Percentiles rank a stretch among this genome's conserved stretches.
phyloP scores from a whole-genome alignment of 2,329 filamentous ascomycete species.

The Cephalotrichum gorgonifer region DNA sequence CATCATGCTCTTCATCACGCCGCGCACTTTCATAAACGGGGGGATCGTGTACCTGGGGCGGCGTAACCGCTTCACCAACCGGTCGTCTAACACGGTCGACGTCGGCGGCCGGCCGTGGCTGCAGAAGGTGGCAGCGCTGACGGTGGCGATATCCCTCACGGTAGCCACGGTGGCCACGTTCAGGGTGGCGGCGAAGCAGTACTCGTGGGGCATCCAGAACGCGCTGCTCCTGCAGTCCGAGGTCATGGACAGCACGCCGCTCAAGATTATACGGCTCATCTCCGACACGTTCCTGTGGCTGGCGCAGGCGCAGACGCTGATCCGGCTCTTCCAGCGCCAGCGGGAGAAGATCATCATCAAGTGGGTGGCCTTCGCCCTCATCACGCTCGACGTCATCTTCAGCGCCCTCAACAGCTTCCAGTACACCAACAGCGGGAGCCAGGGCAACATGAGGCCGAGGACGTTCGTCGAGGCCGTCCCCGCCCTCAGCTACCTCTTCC shows the following conservation, averaged over 20 bases:
- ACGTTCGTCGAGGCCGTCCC: constrained; percentile 85
- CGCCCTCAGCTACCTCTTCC: constrained; percentile 82
- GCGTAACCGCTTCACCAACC: constrained; percentile 77
- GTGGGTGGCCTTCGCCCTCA: constrained; percentile 92
- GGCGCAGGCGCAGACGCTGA: constrained; percentile 92
- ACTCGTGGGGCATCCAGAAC: constrained; percentile 69
- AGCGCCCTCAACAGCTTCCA: constrained; percentile 82
- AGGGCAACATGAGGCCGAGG: constrained; percentile 44
- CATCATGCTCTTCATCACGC: constrained; percentile 88
- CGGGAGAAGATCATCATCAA: constrained; percentile 98
- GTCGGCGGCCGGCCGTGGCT: constrained; percentile 91
- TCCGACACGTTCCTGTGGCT: constrained; percentile 97
- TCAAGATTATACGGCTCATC: constrained; percentile 84
- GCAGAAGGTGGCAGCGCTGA: constrained; percentile 70
- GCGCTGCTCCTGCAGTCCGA: constrained; percentile 63
- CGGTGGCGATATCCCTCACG: constrained; percentile 74
- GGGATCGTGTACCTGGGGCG: constrained; percentile 72
- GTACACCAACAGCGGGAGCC: constrained; percentile 38
- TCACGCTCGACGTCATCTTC: constrained; percentile 83
- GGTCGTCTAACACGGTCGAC: constrained; percentile 67
- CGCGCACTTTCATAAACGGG: constrained; percentile 84
- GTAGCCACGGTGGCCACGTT: constrained; percentile 92
- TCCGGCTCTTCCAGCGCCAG: constrained; percentile 88
- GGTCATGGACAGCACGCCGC: constrained; percentile 75
- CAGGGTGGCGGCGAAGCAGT: constrained; percentile 71